phyloP scores from a whole-genome alignment of 2,329 filamentous ascomycete genomes.

The Aspergillus fijiensis region DNA sequence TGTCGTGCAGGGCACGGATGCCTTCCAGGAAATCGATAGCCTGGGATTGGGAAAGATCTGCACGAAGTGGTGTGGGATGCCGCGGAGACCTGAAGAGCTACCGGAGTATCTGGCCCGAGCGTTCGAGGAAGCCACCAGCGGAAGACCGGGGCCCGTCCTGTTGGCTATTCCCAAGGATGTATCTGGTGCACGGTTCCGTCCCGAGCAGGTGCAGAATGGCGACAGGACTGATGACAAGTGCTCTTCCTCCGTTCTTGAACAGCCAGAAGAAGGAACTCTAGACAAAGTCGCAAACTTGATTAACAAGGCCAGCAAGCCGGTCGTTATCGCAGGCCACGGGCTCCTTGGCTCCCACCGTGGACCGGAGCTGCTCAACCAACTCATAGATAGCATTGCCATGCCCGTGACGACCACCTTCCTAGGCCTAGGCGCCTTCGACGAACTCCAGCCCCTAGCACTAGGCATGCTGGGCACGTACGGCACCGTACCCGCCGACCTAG shows the following conservation, averaged over 20 bases:
- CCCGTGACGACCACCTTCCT: conserved; percentile 92
- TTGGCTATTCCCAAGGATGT: conserved; percentile 91
- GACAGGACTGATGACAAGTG: no score
- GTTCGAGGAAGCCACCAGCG: conserved; percentile 90
- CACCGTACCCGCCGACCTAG: conserved; percentile 89
- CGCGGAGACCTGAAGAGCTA: conserved; percentile 80
- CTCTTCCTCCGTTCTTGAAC: no score
- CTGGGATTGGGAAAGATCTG: conserved; percentile 85
- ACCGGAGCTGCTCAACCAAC: conserved; percentile 70
- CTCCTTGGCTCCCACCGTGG: conserved; percentile 73
- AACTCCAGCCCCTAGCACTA: conserved; percentile 83
- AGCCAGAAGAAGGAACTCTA: conserved; percentile 56
- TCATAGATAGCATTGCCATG: conserved; percentile 80
- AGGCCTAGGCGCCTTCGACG: conserved; percentile 83
- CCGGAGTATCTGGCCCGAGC: conserved; percentile 90
- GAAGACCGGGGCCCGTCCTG: conserved; percentile 85
- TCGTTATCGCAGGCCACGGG: conserved; percentile 89
- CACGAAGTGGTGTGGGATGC: conserved; percentile 98
- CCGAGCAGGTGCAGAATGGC: no score
- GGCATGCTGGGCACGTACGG: conserved; percentile 99
- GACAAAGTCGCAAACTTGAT: conserved; percentile 72
- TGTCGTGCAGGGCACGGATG: conserved; percentile 81
- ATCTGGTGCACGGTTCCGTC: no score
- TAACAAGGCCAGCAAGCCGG: conserved; percentile 82
- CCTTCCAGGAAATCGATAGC: conserved; percentile 92